A percentile compares a stretch with the other conserved stretches of the same genome.
phyloP scores from a whole-genome alignment of 257 asterid genomes.

The Nicotiana benthamiana region DNA sequence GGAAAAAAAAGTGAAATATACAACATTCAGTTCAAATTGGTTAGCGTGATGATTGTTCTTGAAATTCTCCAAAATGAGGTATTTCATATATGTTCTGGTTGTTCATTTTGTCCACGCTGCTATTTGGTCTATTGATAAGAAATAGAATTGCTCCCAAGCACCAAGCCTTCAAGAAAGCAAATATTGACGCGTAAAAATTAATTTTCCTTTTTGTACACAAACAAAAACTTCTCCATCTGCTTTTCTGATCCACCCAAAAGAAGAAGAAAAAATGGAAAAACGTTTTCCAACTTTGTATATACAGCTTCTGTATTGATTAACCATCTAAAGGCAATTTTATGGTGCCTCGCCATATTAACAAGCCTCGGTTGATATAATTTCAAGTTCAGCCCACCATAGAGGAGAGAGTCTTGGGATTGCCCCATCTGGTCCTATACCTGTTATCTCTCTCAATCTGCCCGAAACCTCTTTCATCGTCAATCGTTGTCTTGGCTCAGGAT shows the following conservation, averaged over 20 bases:
- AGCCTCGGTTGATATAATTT: constrained; percentile 41
- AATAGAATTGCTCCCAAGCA: background rate
- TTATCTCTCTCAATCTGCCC: constrained; percentile 49
- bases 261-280: constrained; percentile 3
- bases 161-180: background rate
- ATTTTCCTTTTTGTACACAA: background rate
- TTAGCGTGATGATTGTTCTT: too few species aligned
- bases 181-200: background rate
- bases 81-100: too few species aligned
- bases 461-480: constrained; percentile 48
- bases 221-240: background rate
- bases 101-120: background rate
- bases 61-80: background rate
- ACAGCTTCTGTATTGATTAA: constrained; percentile 2
- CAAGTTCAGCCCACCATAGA: constrained; percentile 97
- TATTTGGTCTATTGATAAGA: background rate
- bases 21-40: too few species aligned
- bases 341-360: constrained; percentile 1
- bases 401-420: constrained; percentile 65
- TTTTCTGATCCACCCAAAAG: constrained; percentile 1
- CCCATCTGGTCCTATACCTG: constrained; percentile 55
- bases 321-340: background rate
- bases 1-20: too few species aligned
- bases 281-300: constrained; percentile 1
- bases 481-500: constrained; percentile 38